Percentiles rank a stretch among this genome's conserved stretches.
phyloP scores from a whole-genome alignment of 352 stramenopile genomes.

The Peronospora belbahrii region DNA sequence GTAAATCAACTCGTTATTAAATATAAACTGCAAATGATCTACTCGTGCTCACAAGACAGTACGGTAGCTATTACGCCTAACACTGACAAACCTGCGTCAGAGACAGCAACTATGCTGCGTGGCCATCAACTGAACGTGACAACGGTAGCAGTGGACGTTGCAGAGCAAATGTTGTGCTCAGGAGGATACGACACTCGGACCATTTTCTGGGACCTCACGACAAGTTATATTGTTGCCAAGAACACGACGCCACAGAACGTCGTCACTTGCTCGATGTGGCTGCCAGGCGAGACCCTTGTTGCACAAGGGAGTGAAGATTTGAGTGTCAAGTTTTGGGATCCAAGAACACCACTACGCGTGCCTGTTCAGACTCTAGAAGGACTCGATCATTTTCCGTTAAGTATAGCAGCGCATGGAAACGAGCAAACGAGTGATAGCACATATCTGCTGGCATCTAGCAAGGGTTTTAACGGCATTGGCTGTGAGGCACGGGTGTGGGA shows the following conservation, averaged over 20 bases:
- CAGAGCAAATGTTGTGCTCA: conserved; percentile 59
- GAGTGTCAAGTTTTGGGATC: conserved; percentile 77
- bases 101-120: conserved; percentile 22
- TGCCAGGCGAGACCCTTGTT: conserved; percentile 51
- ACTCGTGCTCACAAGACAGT: conserved; percentile 71
- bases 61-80: conserved; percentile 48
- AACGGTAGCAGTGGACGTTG: conserved; percentile 35
- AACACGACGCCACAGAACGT: conserved; percentile 75
- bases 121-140: conserved; percentile 40
- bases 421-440: conserved; percentile 23
- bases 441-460: conserved; percentile 77
- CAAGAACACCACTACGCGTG: conserved; percentile 35
- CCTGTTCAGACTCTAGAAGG: conserved; percentile 50
- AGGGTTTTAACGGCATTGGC: conserved; percentile 79
- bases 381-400: conserved; percentile 78
- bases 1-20: conserved; percentile 60
- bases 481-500: conserved; percentile 77
- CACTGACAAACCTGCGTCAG: conserved; percentile 13
- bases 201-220: neutral
- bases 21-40: conserved; percentile 34
- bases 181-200: conserved; percentile 74
- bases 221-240: conserved; percentile 17
- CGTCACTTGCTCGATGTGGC: conserved; percentile 76
- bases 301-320: conserved; percentile 78
- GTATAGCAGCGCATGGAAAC: conserved; percentile 28